Conservation (phyloP, 208 protist genomes). For the Vickermania spadyakhi region DNA sequence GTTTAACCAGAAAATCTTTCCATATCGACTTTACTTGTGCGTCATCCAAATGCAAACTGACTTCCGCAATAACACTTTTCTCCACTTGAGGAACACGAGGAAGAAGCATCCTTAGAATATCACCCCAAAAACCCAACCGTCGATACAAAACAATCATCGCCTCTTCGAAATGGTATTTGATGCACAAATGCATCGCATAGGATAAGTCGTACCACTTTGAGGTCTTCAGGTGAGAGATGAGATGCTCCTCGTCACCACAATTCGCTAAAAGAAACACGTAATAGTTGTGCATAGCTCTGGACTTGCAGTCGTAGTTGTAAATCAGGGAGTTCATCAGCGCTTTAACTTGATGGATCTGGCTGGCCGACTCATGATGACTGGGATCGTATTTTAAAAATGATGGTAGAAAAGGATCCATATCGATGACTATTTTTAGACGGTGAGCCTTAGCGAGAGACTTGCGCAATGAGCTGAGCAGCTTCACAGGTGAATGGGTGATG, state of each 20-base stretch:
- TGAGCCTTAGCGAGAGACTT: slow-evolving; percentile 27
- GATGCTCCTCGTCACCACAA: slow-evolving; percentile 37
- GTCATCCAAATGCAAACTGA: neutral
- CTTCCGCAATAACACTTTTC: neutral
- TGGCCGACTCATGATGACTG: slow-evolving; percentile 40
- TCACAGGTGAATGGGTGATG: slow-evolving; percentile 77
- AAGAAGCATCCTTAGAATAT: slow-evolving; percentile 89
- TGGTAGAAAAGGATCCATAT: slow-evolving; percentile 85
- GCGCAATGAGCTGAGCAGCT: slow-evolving; percentile 64
- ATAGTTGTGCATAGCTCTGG: slow-evolving; percentile 92
- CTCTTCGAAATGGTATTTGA: slow-evolving; percentile 42
- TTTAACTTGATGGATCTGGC: slow-evolving; percentile 87
- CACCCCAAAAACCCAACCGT: slow-evolving; percentile 88
- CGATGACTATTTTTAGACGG: slow-evolving; percentile 36
- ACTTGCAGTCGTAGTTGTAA: slow-evolving; percentile 58
- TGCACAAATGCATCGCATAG: slow-evolving; percentile 90
- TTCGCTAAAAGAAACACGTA: slow-evolving; percentile 88
- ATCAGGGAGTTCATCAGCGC: slow-evolving; percentile 89
- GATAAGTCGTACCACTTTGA: slow-evolving; percentile 79
- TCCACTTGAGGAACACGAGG: neutral
- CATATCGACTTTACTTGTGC: neutral
- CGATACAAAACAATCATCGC: slow-evolving; percentile 90
- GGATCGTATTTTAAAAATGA: slow-evolving; percentile 79
- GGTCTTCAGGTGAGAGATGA: slow-evolving; percentile 74
- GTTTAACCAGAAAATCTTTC: slow-evolving; percentile 1